phyloP scores from a whole-genome alignment of 225 moss, liverwort and hornwort species.

The Sphagnum tenellum region DNA sequence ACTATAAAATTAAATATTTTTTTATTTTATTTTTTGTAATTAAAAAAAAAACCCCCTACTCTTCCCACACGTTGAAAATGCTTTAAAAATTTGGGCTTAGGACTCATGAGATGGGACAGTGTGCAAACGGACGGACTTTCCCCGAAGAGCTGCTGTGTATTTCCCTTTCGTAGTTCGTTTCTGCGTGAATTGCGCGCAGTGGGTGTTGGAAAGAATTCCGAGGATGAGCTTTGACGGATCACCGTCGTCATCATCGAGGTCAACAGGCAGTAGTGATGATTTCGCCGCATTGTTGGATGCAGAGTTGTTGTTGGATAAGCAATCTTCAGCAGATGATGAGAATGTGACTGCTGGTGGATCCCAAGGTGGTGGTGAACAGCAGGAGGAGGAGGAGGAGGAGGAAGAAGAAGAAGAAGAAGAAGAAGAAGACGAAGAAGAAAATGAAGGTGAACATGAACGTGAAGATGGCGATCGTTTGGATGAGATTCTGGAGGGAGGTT shows the following conservation, averaged over 20 bases:
- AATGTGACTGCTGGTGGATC: slow-evolving; percentile 7
- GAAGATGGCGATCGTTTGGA: too few species aligned
- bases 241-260: slow-evolving; percentile 26
- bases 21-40: too few species aligned
- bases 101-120: too few species aligned
- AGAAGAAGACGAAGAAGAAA: slow-evolving; percentile 18
- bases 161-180: too few species aligned
- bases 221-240: slow-evolving; percentile 57
- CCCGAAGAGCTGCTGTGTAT: too few species aligned
- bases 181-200: too few species aligned
- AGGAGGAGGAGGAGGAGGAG: slow-evolving; percentile 15
- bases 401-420: slow-evolving; percentile 21
- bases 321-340: slow-evolving; percentile 8
- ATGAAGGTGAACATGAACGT: slow-evolving; percentile 23
- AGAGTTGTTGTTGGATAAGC: slow-evolving; percentile 36
- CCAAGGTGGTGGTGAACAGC: slow-evolving; percentile 15
- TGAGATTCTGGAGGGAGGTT: too few species aligned
- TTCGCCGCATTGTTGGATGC: slow-evolving; percentile 84
- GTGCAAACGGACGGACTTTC: too few species aligned
- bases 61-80: too few species aligned
- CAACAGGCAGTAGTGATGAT: slow-evolving; percentile 87
- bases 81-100: too few species aligned
- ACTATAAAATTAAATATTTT: too few species aligned
- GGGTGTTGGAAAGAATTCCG: slow-evolving; percentile 5
- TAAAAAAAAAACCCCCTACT: too few species aligned